Evolutionary conservation across 2,329 filamentous ascomycete species (phyloP).

Genomic region (Lasiodiplodia citricola): DNA sequence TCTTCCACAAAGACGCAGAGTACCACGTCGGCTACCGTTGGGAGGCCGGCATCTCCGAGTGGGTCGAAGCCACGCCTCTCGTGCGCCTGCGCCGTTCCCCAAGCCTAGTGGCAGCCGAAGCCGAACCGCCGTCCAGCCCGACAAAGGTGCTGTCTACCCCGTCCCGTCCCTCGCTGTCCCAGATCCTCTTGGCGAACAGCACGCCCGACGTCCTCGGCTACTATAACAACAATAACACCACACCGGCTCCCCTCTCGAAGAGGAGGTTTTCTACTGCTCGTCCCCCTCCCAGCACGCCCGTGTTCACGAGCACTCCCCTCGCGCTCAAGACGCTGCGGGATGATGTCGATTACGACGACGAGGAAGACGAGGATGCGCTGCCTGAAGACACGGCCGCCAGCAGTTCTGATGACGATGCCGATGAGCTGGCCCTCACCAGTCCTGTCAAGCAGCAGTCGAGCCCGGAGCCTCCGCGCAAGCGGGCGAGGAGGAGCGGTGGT

Average conservation of each 20-base stretch:
- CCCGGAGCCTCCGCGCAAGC: background rate
- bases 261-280: background rate
- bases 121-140: background rate
- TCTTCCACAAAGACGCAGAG: background rate
- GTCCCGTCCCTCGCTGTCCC: background rate
- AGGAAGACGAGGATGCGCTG: background rate
- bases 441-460: background rate
- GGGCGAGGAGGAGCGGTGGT: background rate
- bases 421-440: conserved; percentile 7
- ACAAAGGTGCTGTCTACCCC: background rate
- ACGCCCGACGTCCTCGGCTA: conserved; percentile 1
- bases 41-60: conserved; percentile 54
- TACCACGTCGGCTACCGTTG: conserved; percentile 41
- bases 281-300: background rate
- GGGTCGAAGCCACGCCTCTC: conserved; percentile 49
- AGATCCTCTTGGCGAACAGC: background rate
- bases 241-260: background rate
- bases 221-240: background rate
- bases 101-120: background rate
- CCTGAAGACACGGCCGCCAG: background rate
- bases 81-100: background rate
- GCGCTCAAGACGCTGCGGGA: background rate
- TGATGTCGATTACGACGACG: background rate
- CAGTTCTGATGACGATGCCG: background rate
- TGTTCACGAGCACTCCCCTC: background rate